Evolutionary conservation across 352 stramenopile species (phyloP).

Genomic region (Globisporangium radiosum): DNA sequence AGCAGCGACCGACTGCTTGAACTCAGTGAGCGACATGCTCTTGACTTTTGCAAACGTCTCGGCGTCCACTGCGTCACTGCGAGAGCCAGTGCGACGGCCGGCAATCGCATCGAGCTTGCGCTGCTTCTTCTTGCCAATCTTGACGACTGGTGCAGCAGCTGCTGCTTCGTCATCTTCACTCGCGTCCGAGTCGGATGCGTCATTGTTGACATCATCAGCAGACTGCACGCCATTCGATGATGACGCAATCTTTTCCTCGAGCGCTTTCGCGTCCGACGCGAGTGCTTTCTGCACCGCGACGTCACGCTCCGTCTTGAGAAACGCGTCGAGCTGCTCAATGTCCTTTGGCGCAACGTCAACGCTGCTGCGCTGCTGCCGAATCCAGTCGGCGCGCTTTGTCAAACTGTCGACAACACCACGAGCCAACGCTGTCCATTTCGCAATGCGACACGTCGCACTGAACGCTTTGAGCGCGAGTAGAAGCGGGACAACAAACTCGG

Average conservation of each 20-base stretch:
- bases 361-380: conserved; percentile 88
- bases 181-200: background rate
- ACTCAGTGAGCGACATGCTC: conserved; percentile 78
- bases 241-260: conserved; percentile 70
- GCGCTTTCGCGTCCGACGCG: conserved; percentile 44
- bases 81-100: conserved; percentile 5
- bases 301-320: conserved; percentile 77
- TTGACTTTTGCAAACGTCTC: conserved; percentile 70
- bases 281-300: conserved; percentile 84
- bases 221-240: conserved; percentile 16
- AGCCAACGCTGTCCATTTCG: conserved; percentile 75
- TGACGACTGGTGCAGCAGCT: conserved; percentile 1
- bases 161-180: conserved; percentile 14
- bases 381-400: conserved; percentile 70
- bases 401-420: conserved; percentile 58
- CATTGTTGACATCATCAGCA: background rate
- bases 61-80: conserved; percentile 43
- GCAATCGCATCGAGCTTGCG: conserved; percentile 25
- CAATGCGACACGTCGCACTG: conserved; percentile 65
- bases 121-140: conserved; percentile 37
- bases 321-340: conserved; percentile 79
- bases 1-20: conserved; percentile 65
- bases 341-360: conserved; percentile 86
- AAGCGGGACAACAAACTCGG: conserved; percentile 90
- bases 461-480: conserved; percentile 88